These are phyloP conservation scores for Gynandropsis gynandra DNA, from an alignment of 345 rosid genomes.

Conservation along the genomic window DNA sequence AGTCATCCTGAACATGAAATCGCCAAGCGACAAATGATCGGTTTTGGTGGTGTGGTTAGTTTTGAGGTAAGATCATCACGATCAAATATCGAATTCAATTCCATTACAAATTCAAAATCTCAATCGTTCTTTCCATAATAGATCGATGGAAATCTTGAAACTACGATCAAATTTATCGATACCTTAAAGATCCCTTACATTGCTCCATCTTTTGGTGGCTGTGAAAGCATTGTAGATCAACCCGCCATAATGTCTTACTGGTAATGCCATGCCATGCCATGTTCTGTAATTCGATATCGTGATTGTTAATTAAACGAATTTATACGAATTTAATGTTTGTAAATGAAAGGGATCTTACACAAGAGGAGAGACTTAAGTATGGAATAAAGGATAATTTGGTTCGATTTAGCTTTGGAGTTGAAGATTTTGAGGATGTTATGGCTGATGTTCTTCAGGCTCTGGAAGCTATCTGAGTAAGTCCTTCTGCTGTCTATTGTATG, in stretches of 20 bases:
- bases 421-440: conserved; percentile 86
- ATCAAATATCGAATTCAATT: neutral
- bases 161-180: conserved; percentile 75
- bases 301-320: neutral
- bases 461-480: conserved; percentile 37
- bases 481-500: neutral
- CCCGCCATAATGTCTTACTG: conserved; percentile 99
- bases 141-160: conserved; percentile 74
- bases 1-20: conserved; percentile 92
- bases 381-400: conserved; percentile 90
- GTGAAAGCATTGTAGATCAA: conserved; percentile 97
- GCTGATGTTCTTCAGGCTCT: conserved; percentile 87
- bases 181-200: conserved; percentile 89
- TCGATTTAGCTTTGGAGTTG: conserved; percentile 91
- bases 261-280: conserved; percentile 32
- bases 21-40: conserved; percentile 93
- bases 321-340: neutral
- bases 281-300: neutral
- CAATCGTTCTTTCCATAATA: conserved; percentile 16
- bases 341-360: conserved; percentile 72
- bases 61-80: conserved; percentile 62
- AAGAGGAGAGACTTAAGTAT: conserved; percentile 57
- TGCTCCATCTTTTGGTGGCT: conserved; percentile 97
- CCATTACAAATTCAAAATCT: conserved; percentile 5
- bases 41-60: conserved; percentile 98